Conservation (phyloP, 345 rosid species). For the Camelina neglecta region DNA sequence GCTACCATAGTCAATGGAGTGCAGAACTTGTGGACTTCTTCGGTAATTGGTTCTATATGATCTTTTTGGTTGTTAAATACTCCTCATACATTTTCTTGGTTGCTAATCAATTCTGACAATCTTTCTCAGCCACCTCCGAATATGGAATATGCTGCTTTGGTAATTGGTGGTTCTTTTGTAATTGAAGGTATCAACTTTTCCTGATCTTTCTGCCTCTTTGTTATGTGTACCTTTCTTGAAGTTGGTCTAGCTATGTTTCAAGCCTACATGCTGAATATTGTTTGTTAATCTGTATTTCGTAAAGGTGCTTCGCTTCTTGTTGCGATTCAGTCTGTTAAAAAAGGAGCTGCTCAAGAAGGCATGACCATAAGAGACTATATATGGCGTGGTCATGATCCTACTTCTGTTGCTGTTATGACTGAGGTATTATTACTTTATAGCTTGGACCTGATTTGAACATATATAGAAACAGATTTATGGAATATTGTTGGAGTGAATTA, state of each 20-base stretch:
- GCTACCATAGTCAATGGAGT: conserved; percentile 95
- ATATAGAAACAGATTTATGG: not conserved
- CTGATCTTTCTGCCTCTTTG: conserved; percentile 19
- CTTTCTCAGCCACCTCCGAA: conserved; percentile 78
- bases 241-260: conserved; percentile 8
- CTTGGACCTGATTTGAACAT: conserved; percentile 3
- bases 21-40: conserved; percentile 84
- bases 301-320: conserved; percentile 94
- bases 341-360: conserved; percentile 97
- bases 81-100: not conserved
- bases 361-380: conserved; percentile 86
- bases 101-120: conserved; percentile 33
- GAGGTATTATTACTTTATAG: conserved; percentile 58
- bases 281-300: conserved; percentile 16
- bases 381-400: conserved; percentile 99
- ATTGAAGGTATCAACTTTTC: conserved; percentile 71
- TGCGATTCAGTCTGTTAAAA: conserved; percentile 94
- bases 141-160: conserved; percentile 87
- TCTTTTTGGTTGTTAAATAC: conserved; percentile 24
- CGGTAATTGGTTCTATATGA: conserved; percentile 50
- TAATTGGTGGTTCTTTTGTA: conserved; percentile 88
- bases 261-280: not conserved
- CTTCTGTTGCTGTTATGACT: conserved; percentile 99
- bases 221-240: not conserved
- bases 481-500: not conserved